Evolutionary conservation across 768 basidiomycete species (phyloP).

Genomic region (Lyophyllum shimeji): DNA sequence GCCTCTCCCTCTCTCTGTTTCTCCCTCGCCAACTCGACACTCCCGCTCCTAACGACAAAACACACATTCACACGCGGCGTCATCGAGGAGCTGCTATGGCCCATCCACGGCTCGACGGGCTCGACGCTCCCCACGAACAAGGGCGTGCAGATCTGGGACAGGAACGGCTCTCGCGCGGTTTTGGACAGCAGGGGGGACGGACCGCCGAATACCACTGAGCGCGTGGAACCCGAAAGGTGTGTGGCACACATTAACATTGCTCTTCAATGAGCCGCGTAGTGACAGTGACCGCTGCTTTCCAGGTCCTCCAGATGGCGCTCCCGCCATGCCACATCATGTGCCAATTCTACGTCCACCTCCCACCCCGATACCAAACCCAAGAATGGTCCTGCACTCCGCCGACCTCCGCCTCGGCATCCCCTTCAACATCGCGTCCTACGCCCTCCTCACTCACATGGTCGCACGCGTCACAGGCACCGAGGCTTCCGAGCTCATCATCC

Average conservation of each 20-base stretch:
- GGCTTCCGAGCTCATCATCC: constrained; percentile 88
- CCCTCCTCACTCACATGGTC: constrained; percentile 95
- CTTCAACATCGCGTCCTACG: constrained; percentile 99
- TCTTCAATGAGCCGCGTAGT: no score
- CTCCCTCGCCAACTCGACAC: constrained; percentile 68
- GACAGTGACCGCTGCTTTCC: no score
- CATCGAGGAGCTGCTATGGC: constrained; percentile 94
- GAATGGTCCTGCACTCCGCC: constrained; percentile 96
- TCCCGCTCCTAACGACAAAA: constrained; percentile 96
- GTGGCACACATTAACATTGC: constrained; percentile 24
- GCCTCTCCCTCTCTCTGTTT: constrained; percentile 91
- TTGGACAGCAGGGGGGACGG: constrained; percentile 83
- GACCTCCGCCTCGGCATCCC: constrained; percentile 97
- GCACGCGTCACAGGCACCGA: constrained; percentile 86
- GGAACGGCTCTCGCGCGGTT: constrained; percentile 88
- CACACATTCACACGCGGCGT: constrained; percentile 92
- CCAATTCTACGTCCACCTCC: constrained; percentile 97
- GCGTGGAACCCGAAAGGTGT: constrained; percentile 98
- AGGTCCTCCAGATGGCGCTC: constrained; percentile 95
- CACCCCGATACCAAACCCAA: constrained; percentile 60
- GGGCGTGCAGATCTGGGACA: constrained; percentile 97
- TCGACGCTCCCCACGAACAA: constrained; percentile 70
- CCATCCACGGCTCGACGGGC: constrained; percentile 83
- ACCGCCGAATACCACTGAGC: constrained; percentile 89
- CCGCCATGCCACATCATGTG: constrained; percentile 99